Evolutionary conservation across 2,329 filamentous ascomycete genomes (phyloP).

Genomic region (Exophiala alcalophila): DNA sequence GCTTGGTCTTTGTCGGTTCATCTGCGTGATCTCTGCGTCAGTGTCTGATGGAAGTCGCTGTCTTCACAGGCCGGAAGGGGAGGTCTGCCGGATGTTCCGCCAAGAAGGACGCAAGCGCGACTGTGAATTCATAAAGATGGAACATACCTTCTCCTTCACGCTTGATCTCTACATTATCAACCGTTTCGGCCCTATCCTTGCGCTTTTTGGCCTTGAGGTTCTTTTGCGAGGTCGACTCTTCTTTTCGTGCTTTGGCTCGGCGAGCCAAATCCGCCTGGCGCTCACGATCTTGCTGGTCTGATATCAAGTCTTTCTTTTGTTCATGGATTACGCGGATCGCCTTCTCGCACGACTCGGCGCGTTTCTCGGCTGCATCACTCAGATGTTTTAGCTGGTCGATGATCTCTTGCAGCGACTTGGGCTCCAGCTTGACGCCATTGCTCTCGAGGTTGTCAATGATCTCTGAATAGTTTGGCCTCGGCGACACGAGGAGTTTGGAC

Average conservation of each 20-base stretch:
- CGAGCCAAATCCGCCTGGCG: conserved; percentile 47
- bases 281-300: conserved; percentile 52
- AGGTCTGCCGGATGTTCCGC: conserved; percentile 3
- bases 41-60: not conserved
- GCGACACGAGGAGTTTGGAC: conserved; percentile 47
- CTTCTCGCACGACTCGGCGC: conserved; percentile 58
- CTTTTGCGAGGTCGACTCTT: conserved; percentile 48
- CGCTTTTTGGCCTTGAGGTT: conserved; percentile 71
- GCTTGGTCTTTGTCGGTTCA: conserved; percentile 22
- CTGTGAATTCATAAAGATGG: not conserved
- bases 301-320: conserved; percentile 55
- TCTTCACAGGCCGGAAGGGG: not conserved
- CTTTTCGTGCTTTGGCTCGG: conserved; percentile 47
- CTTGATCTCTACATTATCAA: conserved; percentile 54
- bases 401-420: conserved; percentile 48
- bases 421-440: conserved; percentile 48
- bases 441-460: conserved; percentile 55
- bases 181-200: conserved; percentile 63
- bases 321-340: conserved; percentile 59
- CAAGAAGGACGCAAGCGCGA: conserved; percentile 1
- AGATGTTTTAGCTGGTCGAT: conserved; percentile 56
- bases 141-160: conserved; percentile 55
- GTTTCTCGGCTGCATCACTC: conserved; percentile 55
- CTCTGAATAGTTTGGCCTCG: conserved; percentile 54
- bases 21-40: conserved; percentile 16